A percentile compares a stretch with the other conserved stretches of the same genome.
phyloP scores from a whole-genome alignment of 352 stramenopile genomes.

The Albugo laibachii region DNA sequence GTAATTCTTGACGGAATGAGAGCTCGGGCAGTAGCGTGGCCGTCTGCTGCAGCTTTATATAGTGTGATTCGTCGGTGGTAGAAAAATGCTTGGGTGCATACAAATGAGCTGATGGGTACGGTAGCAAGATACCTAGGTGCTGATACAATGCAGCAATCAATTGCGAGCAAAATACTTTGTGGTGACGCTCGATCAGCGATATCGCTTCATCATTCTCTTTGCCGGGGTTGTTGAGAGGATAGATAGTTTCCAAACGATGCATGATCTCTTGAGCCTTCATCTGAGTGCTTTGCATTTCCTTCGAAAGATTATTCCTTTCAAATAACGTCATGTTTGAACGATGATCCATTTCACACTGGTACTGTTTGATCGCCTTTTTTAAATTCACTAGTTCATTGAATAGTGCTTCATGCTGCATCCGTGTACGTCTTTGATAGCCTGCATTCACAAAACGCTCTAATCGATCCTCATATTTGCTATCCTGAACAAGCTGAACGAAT shows the following conservation, averaged over 20 bases:
- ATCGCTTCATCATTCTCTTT: conserved; percentile 43
- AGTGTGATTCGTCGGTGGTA: conserved; percentile 18
- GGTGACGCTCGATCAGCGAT: conserved; percentile 55
- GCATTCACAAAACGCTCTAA: conserved; percentile 58
- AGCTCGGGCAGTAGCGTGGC: conserved; percentile 46
- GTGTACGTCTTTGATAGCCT: conserved; percentile 37
- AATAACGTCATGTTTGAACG: conserved; percentile 49
- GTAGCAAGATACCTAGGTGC: conserved; percentile 47
- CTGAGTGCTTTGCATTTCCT: conserved; percentile 23
- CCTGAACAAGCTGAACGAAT: conserved; percentile 34
- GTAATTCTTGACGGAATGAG: conserved; percentile 26
- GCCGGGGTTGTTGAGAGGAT: too few species aligned
- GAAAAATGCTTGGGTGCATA: conserved; percentile 80
- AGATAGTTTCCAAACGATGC: conserved; percentile 12
- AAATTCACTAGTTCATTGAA: conserved; percentile 40
- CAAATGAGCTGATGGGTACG: conserved; percentile 67
- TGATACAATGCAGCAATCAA: conserved; percentile 63
- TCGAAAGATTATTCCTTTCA: conserved; percentile 42
- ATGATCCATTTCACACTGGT: conserved; percentile 45
- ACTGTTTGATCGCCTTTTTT: conserved; percentile 37
- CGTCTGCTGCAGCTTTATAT: conserved; percentile 61
- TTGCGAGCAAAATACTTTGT: conserved; percentile 74
- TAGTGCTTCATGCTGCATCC: conserved; percentile 45
- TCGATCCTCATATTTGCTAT: conserved; percentile 66
- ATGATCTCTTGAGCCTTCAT: conserved; percentile 37